Evolutionary conservation across 768 basidiomycete genomes (phyloP), one percentile per base, ranked within the genome.

Genomic region (Naematelia encephala): DNA sequence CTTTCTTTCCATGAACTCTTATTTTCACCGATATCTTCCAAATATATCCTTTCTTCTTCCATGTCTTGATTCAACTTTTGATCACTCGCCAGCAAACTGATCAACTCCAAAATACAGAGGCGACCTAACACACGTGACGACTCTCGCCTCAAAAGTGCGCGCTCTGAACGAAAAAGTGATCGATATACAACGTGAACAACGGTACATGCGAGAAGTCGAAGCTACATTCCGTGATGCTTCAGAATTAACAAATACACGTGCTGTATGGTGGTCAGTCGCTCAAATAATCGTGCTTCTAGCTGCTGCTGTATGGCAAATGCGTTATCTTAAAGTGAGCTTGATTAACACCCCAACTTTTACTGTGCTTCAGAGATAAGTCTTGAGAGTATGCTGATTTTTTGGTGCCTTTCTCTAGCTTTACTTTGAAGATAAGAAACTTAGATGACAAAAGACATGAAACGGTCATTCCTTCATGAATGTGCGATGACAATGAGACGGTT

Each of bases 171-270:
- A 86, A 71, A 94, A 91, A 77, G 81, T 99, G 50, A 90, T 89
- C 76, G 91, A 94, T 68, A 88, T 98, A 56, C 83, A 91, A 47
- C 82, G 91, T 23, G 96, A 98, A 78, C 96, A 99, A 79, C 90
- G 93, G 78, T 99, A 97, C 74, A 94, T 98, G 80, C 83, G 96
- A 44, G 94, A 99, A 79, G 82, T 96, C 64, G 96, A 99, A 78
- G 82, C 89, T 11, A 87, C 89, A 67, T 99, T 88, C 74, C 81
- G 96, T 39, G 80, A 91, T 78, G 78, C 97, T 62, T 92, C 90
- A 67, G 96, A 99, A 78, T 77, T 78, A 14, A 94, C 91, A 39
- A 99, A 99, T 79, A 80, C 87, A n/a, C 81, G 86, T 60, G 92
- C 96, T 1, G 89, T 98, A 46, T 98, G 91, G 90, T 98, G 96